Base-by-base conservation (phyloP, 2,329 filamentous ascomycete species). In the Cytospora piceicola region DNA sequence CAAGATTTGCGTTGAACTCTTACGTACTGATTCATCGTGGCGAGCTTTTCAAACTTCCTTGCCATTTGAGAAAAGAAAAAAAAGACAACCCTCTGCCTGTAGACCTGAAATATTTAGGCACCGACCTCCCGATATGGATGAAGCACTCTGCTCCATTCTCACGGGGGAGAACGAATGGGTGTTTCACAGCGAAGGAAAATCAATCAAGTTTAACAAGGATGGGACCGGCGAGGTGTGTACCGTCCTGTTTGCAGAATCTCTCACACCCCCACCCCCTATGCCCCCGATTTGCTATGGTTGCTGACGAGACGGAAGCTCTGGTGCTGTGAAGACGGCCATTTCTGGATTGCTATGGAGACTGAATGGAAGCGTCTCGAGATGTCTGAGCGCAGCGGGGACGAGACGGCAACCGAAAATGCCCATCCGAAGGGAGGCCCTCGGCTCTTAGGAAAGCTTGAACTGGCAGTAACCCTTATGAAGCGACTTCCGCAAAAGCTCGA, bases 81-180 rank as follows among this genome's bases (percentile, higher is more conserved):
- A 34, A 34, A 8, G 32, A 34, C 32, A 34, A 8, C 6, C 11
- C 11, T 34, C 32, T 8, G 11, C 3, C 32, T 8, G 32, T 34
- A 34, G 11, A 8, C 32, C 32, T 34, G 4, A 8, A 34, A 34
- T 34, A 34, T 8, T 34, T 34, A 34, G 54, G 17, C 12, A 36
- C 32, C 32, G 32, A 57, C 32, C n/a, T 36, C n/a, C 32, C 49
- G 57, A 67, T 32, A 72, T 72, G 71, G 71, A 72, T 49, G 70
- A 72, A 56, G 69, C 70, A 61, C 70, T 72, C 46, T 69, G 63
- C 61, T 73, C 69, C 53, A 71, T 73, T 58, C 69, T 73, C 49
- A 68, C 54, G 14, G 59, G 63, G 20, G 70, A 71, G 51, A 65
- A 71, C 54, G 56, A 64, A 32, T 73, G 71, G 71, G 63, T 32